Base-by-base conservation (phyloP, 306 rosid species). In the Cucurbita ficifolia region DNA sequence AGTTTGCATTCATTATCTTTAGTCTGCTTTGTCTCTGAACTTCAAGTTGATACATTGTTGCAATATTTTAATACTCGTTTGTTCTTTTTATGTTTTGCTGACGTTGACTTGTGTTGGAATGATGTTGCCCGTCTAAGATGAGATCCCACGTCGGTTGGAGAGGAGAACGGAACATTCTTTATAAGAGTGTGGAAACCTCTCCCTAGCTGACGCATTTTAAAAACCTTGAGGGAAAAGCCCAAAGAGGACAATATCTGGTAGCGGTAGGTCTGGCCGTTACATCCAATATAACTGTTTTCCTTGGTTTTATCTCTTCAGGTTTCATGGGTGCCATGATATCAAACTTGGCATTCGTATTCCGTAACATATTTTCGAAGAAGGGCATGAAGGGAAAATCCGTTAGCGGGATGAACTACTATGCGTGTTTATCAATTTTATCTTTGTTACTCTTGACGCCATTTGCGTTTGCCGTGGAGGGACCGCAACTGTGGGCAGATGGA, bases 241-340 rank as follows among this genome's bases (percentile, higher is more conserved):
- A 29, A 29, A 29, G 33, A 29, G 33, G 3, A 29, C 33, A 29
- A 29, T 2, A 29, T 29, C 3, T 29, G 33, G 3, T 2, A 29
- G 33, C 33, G 33, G 3, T 29, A 3, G 33, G 3, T 29, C 33
- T 29, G 33, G 33, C 33, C 33, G 33, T 29, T 29, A 1, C 33
- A 29, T 24, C 22, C 24, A 48, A 46, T 48, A 21, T 69, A 17
- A 69, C 49, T 69, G 35, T 5, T 33, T 50, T 49, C 40, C 45
- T 70, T 70, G 57, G 40, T 48, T 48, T 68, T 4, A 50, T 46
- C 14, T 21, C 40, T 70, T 48, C 89, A 92, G 97, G 97, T 80
- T 92, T 92, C 68, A 85, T 92, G 97, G 97, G 97, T 50, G 96
- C 97, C 56, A 92, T 92, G 97, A 92, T 92, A 84, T 92, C 97